These are phyloP conservation scores for Podospora appendiculata DNA, from an alignment of 495 filamentous ascomycete genomes.

Conservation along the genomic window DNA sequence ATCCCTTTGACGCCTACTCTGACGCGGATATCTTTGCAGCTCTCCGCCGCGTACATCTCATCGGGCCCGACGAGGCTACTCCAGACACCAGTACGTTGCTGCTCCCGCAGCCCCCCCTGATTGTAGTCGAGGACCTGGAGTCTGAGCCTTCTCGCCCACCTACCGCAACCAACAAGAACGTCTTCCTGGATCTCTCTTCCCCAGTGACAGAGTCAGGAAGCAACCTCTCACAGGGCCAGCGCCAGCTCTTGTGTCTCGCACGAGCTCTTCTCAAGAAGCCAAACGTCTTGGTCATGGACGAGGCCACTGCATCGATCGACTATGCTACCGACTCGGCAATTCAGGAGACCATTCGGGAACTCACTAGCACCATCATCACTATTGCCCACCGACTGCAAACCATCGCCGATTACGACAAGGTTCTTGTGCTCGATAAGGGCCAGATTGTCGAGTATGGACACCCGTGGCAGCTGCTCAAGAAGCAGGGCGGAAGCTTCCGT, in stretches of 20 bases:
- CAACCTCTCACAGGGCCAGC: slow-evolving; percentile 95
- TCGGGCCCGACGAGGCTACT: slow-evolving; percentile 47
- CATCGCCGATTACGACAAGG: slow-evolving; percentile 96
- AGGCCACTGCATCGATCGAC: slow-evolving; percentile 97
- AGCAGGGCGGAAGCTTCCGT: slow-evolving; percentile 63
- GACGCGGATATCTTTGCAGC: slow-evolving; percentile 87
- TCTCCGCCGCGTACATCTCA: slow-evolving; percentile 83
- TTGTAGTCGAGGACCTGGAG: slow-evolving; percentile 6
- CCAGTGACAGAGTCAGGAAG: slow-evolving; percentile 85
- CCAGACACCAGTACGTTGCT: slow-evolving; percentile 3
- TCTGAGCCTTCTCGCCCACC: slow-evolving; percentile 18
- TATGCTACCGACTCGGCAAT: slow-evolving; percentile 94
- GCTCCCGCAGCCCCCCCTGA: slow-evolving; percentile 7
- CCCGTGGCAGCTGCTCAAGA: slow-evolving; percentile 69
- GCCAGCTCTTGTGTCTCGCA: slow-evolving; percentile 91
- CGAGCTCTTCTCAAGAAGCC: slow-evolving; percentile 88
- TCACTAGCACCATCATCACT: slow-evolving; percentile 89
- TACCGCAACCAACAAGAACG: slow-evolving; percentile 73
- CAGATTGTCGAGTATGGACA: slow-evolving; percentile 80
- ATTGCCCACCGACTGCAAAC: slow-evolving; percentile 97
- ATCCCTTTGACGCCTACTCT: slow-evolving; percentile 86
- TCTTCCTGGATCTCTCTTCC: slow-evolving; percentile 82
- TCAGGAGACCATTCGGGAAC: slow-evolving; percentile 86
- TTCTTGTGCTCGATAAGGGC: slow-evolving; percentile 92
- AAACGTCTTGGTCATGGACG: slow-evolving; percentile 95